Base-by-base conservation (phyloP, 306 rosid species). In the Castanea mollissima region DNA sequence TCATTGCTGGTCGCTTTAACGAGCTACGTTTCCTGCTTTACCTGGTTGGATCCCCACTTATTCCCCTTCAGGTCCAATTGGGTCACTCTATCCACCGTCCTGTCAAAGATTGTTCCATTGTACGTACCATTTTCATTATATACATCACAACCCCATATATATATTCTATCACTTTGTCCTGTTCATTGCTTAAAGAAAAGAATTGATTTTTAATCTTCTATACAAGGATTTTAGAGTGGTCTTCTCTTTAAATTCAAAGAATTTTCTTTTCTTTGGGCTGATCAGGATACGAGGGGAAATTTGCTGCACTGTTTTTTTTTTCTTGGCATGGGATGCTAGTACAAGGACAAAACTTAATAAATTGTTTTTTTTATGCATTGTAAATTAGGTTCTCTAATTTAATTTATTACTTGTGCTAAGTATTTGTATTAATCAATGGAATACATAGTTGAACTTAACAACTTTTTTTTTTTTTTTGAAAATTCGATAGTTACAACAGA, bases 1-100 rank as follows among this genome's bases (percentile, higher is more conserved):
- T 90, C 4, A 80, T 92, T 31, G 83, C 98, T 1, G 84, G 87
- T 44, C 93, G 97, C 0, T 83, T 92, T 34, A 92, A 89, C 9
- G 98, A 95, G 88, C 94, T 95, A 19, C 87, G 98, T 0, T 91
- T 95, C 67, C 85, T 92, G 21, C 97, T 95, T 69, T 92, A 89
- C 86, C 97, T 95, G 68, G 99, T 92, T 25, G 98, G 97, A n/a
- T 95, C 99, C 7, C 99, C 99, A 41, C 91, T 95, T 9, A 88
- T 95, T 54, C 99, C 99, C 76, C 97, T 95, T 78, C 99, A 95
- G 82, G 97, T 95, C 64, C 99, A 92, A 46, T 58, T 93, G 38
- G 97, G 97, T 46, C 90, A 88, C 73, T 86, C 97, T 27, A 71
- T 90, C 74, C 91, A 89, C 71, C 98, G 98, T n/a, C 95, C 92